Base-by-base conservation (phyloP, 108 stramenopile species). In the Asterionellopsis glacialis region DNA sequence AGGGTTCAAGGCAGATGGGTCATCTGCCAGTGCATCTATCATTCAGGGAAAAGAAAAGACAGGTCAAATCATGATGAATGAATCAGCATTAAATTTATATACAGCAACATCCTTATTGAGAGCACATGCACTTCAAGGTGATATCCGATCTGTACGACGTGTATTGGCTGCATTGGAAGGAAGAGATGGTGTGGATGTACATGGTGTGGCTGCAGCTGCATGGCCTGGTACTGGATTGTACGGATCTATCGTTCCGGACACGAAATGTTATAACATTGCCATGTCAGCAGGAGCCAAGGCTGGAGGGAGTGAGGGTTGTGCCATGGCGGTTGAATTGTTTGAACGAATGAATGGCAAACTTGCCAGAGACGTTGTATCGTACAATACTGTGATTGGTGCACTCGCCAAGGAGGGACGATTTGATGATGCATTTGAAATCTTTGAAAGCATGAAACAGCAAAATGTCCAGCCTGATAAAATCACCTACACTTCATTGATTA, bases 161-260 rank as follows among this genome's bases (percentile, higher is more conserved):
- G 87, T 90, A 13, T 63, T 90, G 53, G 80, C 86, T 21, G 84
- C 83, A 6, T 58, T 94, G 65, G 87, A 86, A 70, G 87, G 86
- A 23, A 71, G 76, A 25, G 57, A 63, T 40, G 81, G 71, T 0
- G 54, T 69, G 10, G 61, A 57, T 4, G 59, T 90, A 38, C 64
- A 63, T 11, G 80, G 80, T 6, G 26, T 69, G 18, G 61, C 72
- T 44, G 33, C 80, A 44, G 80, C 69, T 4, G 61, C 65, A 0
- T 91, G 90, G 90, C 83, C 88, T n/a, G 80, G 81, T 9, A 72
- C 79, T 54, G 84, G 84, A 21, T 67, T 67, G 12, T 61, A 71
- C 22, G 64, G 80, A 4, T 62, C 70, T n/a, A 72, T 93, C 63
- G 55, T 74, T 21, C 82, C 90, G 12, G 85, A 92, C 48, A 88